Evolutionary conservation across 192 early-diverging fungal genomes (phyloP).

Genomic region (Podila clonocystis): DNA sequence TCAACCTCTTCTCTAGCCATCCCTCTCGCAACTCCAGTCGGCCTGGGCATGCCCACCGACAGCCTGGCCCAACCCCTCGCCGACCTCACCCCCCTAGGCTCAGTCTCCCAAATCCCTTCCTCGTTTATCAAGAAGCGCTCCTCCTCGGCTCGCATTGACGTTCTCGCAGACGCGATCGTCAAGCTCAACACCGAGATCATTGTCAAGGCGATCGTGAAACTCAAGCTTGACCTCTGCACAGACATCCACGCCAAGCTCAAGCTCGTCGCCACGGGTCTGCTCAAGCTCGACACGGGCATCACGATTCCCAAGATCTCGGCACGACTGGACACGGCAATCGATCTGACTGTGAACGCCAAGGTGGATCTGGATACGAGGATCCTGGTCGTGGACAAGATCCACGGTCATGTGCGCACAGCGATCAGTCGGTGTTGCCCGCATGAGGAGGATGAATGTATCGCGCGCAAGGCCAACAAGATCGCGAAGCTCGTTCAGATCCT

Average conservation of each 20-base stretch:
- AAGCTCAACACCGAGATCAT: too few species aligned
- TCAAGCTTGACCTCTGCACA: constrained; percentile 10
- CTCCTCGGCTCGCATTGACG: not conserved
- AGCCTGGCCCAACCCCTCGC: constrained; percentile 10
- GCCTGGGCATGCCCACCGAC: constrained; percentile 14
- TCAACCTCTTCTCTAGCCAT: not conserved
- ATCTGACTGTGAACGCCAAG: constrained; percentile 13
- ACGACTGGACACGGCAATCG: not conserved
- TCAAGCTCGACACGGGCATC: not conserved
- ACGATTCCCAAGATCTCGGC: constrained; percentile 12
- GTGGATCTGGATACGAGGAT: constrained; percentile 16
- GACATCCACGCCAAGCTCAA: constrained; percentile 24
- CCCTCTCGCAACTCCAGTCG: not conserved
- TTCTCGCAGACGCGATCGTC: too few species aligned
- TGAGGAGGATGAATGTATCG: constrained; percentile 1
- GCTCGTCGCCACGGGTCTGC: constrained; percentile 3
- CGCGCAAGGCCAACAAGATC: constrained; percentile 9
- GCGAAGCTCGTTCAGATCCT: constrained; percentile 1
- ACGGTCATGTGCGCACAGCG: not conserved
- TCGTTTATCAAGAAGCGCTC: not conserved
- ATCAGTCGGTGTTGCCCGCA: constrained; percentile 12
- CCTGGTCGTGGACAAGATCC: constrained; percentile 18
- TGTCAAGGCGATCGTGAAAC: too few species aligned
- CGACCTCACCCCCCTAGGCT: not conserved
- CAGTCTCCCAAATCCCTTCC: not conserved